phyloP scores from a whole-genome alignment of 768 basidiomycete species.

The Auricularia sp. region DNA sequence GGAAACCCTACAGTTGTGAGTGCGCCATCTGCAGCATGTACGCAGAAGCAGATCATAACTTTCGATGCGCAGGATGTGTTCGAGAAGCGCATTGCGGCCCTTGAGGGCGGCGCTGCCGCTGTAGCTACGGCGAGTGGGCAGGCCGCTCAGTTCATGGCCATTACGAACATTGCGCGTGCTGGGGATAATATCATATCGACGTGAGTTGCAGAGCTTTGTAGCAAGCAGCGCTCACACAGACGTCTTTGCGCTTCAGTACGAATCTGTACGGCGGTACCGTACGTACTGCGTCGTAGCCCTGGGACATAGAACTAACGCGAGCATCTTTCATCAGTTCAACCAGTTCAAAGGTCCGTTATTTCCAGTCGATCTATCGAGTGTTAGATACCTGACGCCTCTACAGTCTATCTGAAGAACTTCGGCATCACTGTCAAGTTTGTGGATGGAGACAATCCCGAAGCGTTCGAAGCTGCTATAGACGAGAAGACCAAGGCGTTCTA shows the following conservation, averaged over 20 bases:
- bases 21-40: background rate
- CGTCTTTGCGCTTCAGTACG: constrained; percentile 27
- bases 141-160: constrained; percentile 66
- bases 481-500: constrained; percentile 68
- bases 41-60: background rate
- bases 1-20: constrained; percentile 57
- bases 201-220: constrained; percentile 27
- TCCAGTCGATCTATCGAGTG: background rate
- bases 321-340: constrained; percentile 32
- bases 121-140: constrained; percentile 62
- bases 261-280: constrained; percentile 50
- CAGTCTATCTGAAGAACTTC: constrained; percentile 59
- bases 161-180: constrained; percentile 45
- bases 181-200: constrained; percentile 76
- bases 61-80: constrained; percentile 50
- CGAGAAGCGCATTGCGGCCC: constrained; percentile 65
- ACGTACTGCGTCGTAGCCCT: background rate
- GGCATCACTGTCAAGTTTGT: constrained; percentile 61
- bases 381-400: background rate
- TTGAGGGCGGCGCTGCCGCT: constrained; percentile 74
- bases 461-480: constrained; percentile 60
- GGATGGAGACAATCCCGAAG: constrained; percentile 40
- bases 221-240: no score
- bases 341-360: constrained; percentile 49
- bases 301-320: background rate